Base-by-base conservation (phyloP, 2,329 filamentous ascomycete genomes). In the Lithohypha guttulata region DNA sequence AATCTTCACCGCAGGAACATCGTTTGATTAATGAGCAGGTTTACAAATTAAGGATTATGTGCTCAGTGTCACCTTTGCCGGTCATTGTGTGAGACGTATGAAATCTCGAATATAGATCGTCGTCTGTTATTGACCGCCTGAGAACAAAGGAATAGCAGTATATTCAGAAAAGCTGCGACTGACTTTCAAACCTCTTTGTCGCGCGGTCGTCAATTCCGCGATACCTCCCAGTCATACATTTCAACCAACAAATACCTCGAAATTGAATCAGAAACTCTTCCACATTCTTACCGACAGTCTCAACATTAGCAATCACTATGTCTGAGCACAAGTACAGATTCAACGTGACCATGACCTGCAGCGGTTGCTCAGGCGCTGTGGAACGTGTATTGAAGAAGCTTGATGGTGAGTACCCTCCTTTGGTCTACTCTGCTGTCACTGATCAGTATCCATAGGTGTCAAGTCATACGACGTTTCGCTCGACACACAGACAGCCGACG, bases 301-400 rank as follows among this genome's bases (percentile, higher is more conserved):
- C n/a, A n/a, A n/a, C n/a, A n/a, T n/a, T n/a, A n/a, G n/a, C n/a
- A n/a, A n/a, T 15, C 55, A 70, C 51, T 55, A 86, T 87, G 82
- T 67, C 78, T 44, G 77, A 81, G 53, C 85, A 94, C 70, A 84
- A 77, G 52, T 96, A 96, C 81, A 84, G 91, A 63, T 96, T 96
- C 72, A 79, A 87, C 64, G 77, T 96, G 62, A 72, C 69, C 64
- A 98, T 98, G 91, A 82, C 71, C 71, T 98, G 91, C 68, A 77
- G 84, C 59, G 91, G 91, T 61, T 98, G 91, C 79, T 95, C 87
- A 31, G 86, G 87, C 56, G 91, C 91, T 51, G 73, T 98, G 30
- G 83, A 93, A 65, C 76, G 86, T 37, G 86, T 95, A 31, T 77
- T 98, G 49, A 89, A 84, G 69, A 94, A 85, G 68, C 77, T 93